phyloP scores from a whole-genome alignment of 2,329 filamentous ascomycete species.

The Arthrocladium fulminans region DNA sequence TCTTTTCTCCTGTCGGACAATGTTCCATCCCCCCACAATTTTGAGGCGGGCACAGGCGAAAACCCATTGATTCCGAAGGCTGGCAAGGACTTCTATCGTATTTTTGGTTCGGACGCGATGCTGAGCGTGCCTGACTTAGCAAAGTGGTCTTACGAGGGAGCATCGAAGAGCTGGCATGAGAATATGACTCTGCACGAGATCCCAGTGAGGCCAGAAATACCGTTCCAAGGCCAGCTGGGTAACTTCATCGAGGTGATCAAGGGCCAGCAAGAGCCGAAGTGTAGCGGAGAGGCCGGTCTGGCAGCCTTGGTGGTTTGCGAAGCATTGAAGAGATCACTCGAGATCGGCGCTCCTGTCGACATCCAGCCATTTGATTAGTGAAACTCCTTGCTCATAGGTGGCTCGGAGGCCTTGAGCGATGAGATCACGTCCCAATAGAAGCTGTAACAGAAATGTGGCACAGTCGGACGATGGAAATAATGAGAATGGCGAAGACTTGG shows the following conservation, averaged over 20 bases:
- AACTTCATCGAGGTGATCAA: constrained; percentile 13
- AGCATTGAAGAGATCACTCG: constrained; percentile 10
- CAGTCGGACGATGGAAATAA: too few species aligned
- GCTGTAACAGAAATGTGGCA: too few species aligned
- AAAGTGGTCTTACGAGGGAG: constrained; percentile 4
- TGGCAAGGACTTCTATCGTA: constrained; percentile 10
- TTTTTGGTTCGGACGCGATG: constrained; percentile 13
- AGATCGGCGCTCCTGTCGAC: constrained; percentile 4
- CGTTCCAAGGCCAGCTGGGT: constrained; percentile 10
- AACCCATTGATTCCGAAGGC: constrained; percentile 13
- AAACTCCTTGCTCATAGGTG: too few species aligned
- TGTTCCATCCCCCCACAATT: constrained; percentile 10
- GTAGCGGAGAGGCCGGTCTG: constrained; percentile 11
- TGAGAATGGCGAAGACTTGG: too few species aligned
- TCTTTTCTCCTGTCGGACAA: constrained; percentile 13
- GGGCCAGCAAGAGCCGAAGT: constrained; percentile 11
- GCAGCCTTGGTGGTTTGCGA: constrained; percentile 12
- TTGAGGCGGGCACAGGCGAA: constrained; percentile 15
- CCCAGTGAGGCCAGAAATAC: not conserved
- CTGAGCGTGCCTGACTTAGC: constrained; percentile 13
- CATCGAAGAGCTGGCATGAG: constrained; percentile 3
- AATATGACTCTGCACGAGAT: not conserved
- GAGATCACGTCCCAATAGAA: too few species aligned
- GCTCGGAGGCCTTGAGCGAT: too few species aligned
- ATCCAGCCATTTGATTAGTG: not conserved